Base-by-base conservation (phyloP, 2,329 filamentous ascomycete genomes). In the Trichoderma simmonsii region DNA sequence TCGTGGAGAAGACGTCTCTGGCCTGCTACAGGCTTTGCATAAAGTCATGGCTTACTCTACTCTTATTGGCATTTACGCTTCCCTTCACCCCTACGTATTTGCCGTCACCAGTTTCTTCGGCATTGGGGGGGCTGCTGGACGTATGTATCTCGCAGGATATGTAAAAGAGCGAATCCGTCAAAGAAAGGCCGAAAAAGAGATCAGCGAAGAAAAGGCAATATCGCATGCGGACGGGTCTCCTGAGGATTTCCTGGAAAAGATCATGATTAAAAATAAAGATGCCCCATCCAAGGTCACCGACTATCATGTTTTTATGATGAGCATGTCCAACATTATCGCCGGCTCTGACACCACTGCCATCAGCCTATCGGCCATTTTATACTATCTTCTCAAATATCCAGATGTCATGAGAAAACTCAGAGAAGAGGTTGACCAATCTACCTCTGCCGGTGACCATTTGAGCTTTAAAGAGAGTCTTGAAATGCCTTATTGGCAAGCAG, bases 401-500 rank as follows among this genome's bases (percentile, higher is more conserved):
- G 18, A 39, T 1, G 64, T 79, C 4, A 70, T 80, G 56, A 30
- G 28, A 4, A 77, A 61, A 57, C 67, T 81, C 6, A 71, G 71
- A n/a, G 70, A 74, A 0, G 79, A 81, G 43, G 61, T 80, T 2
- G 73, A 73, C 12, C 62, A 60, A 1, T 72, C 73, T 34, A 48
- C 24, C n/a, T n/a, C 21, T 1, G n/a, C 4, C 14, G 62, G 48
- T 6, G 4, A n/a, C 6, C 56, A 74, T 34, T 68, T 79, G 71
- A 76, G 79, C 0, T 85, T 84, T 75, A 82, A 82, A 24, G 81
- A 86, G 70, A 80, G 78, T 1, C 82, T 83, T 3, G 78, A 78
- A 43, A 77, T 88, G 75, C 85, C 84, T 0, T 89, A 88, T 73
- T 79, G 88, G n/a, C 85, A 88, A 73, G 86, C 86, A 0, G 82